Conservation (phyloP, 75 land plant genomes). For the Chamaecyparis obtusa region DNA sequence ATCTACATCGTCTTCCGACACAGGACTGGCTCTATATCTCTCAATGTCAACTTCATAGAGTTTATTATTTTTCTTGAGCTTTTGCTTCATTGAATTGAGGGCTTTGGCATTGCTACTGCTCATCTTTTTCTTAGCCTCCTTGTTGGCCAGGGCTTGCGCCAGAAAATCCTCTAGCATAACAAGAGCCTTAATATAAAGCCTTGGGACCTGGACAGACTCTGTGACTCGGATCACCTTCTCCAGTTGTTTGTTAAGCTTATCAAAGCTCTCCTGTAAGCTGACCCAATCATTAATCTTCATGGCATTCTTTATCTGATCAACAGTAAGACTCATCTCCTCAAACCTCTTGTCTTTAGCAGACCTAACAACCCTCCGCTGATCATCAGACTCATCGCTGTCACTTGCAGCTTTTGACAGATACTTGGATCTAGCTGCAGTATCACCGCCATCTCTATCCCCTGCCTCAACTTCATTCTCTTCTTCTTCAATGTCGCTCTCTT, state of each 20-base stretch:
- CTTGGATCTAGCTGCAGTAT: conserved; percentile 21
- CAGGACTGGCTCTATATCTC: too few species aligned
- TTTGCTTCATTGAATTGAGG: too few species aligned
- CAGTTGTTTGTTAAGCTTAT: too few species aligned
- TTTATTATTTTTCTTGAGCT: too few species aligned
- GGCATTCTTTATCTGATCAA: too few species aligned
- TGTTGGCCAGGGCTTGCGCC: conserved; percentile 61
- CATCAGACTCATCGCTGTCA: conserved; percentile 74
- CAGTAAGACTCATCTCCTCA: conserved; percentile 57
- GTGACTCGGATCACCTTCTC: too few species aligned
- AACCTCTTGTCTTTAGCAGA: conserved; percentile 81
- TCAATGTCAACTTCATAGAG: too few species aligned
- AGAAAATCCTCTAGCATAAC: conserved; percentile 89
- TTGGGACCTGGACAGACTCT: conserved; percentile 41
- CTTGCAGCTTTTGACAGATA: conserved; percentile 28
- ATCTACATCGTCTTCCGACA: too few species aligned
- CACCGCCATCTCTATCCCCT: conserved; percentile 23
- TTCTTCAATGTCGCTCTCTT: conserved; percentile 33
- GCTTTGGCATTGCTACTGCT: conserved; percentile 74
- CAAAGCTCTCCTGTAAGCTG: too few species aligned
- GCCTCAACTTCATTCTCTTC: conserved; percentile 14
- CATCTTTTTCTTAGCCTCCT: conserved; percentile 94
- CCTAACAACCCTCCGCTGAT: conserved; percentile 61
- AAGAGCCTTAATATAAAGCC: conserved; percentile 75
- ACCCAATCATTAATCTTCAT: too few species aligned